Evolutionary conservation across 495 filamentous ascomycete species (phyloP), one percentile per base, ranked within the genome.

Genomic region (Emericellopsis terricola): DNA sequence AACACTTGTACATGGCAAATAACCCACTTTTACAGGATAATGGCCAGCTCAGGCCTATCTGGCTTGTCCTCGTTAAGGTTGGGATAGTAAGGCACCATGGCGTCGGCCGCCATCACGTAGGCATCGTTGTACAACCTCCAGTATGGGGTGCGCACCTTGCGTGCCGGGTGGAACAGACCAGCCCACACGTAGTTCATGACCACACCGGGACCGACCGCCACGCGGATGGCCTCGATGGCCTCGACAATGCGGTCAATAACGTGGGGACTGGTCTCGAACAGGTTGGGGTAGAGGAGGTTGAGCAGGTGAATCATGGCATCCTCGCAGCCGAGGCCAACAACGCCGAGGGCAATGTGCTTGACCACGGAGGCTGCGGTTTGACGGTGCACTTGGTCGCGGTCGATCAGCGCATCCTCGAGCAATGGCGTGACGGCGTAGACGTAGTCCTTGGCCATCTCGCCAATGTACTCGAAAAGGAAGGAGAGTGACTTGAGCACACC

Each of bases 401-500:
- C 91, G 56, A 93, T 91, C 35, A 99, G 75, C 3, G 91, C 91
- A 50, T 99, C 91, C 51, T 96, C 89, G 6, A 99, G 76, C 11
- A 99, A 63, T n/a, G 91, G 89, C 11, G 84, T 94, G 19, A 96
- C 81, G 8, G 91, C 91, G 50, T 96, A 99, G 55, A 96, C 86
- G 53, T 99, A 99, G 53, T 99, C 91, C 56, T 94, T 96, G 39
- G 83, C 85, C 91, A 99, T 94, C 56, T 99, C 89, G 33, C 89
- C 89, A 49, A 97, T 97, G 57, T 97, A 97, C 44, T 97, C 89
- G 49, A 96, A 96, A 32, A 99, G 65, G 72, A 99, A 99, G 19
- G 81, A 87, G 41, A 99, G 69, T 7, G 85, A 81, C 53, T 99
- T 99, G 43, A 99, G 71, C 28, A 96, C 91, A 57, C 91, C 91